Evolutionary conservation across 108 stramenopile species (phyloP).

Genomic region (Poteriospumella lacustris): DNA sequence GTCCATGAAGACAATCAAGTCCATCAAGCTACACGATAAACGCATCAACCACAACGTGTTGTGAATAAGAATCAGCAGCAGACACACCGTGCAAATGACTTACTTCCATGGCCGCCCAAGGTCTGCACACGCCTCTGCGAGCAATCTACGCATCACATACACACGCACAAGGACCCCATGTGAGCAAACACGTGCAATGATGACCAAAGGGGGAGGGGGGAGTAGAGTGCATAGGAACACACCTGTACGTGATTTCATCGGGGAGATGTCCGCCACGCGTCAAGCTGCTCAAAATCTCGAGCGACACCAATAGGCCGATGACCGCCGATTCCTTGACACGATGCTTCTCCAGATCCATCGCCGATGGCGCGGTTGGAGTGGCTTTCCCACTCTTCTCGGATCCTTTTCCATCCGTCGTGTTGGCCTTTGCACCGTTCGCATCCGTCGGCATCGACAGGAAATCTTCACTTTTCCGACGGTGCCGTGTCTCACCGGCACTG

Average conservation of each 20-base stretch:
- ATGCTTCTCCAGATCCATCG: no score
- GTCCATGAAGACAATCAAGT: conserved; percentile 12
- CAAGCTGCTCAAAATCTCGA: background rate
- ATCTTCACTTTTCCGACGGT: no score
- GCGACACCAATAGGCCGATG: background rate
- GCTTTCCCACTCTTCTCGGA: no score
- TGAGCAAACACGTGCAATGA: no score
- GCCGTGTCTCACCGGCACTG: no score
- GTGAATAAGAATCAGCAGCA: background rate
- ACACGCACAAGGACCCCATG: background rate
- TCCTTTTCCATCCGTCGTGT: no score
- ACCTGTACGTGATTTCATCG: conserved; percentile 18
- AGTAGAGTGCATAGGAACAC: no score
- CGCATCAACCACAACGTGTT: background rate
- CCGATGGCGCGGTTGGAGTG: no score
- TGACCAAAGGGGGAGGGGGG: no score
- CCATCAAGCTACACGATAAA: background rate
- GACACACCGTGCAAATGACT: background rate
- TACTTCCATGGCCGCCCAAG: background rate
- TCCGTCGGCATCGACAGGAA: no score
- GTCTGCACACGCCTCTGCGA: conserved; percentile 11
- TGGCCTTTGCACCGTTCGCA: no score
- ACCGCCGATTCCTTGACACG: background rate
- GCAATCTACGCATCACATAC: background rate
- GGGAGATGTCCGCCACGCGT: background rate